Percentiles rank a stretch among this genome's conserved stretches.
Evolutionary conservation across 2,329 filamentous ascomycete species (phyloP).

Genomic region (Capronia epimyces): DNA sequence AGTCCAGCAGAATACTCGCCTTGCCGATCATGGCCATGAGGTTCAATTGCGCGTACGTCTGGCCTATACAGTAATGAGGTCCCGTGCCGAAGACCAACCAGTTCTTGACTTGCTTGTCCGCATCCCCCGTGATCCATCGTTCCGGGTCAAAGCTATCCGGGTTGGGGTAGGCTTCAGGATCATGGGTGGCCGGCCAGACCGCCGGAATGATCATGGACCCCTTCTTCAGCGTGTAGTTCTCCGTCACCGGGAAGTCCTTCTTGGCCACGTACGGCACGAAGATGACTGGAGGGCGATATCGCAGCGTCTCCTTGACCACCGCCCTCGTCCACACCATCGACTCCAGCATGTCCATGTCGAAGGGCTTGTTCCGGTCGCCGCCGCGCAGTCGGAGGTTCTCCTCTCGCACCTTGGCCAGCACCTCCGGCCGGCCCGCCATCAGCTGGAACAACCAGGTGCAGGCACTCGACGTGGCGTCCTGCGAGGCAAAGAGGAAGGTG

Average conservation of each 20-base stretch:
- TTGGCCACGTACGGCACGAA: slow-evolving; percentile 96
- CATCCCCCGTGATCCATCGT: slow-evolving; percentile 82
- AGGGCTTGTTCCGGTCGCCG: slow-evolving; percentile 63
- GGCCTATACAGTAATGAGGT: slow-evolving; percentile 92
- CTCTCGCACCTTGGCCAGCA: slow-evolving; percentile 81
- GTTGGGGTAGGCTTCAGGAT: slow-evolving; percentile 85
- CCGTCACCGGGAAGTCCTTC: slow-evolving; percentile 88
- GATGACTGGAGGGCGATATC: slow-evolving; percentile 91
- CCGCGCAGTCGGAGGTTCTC: slow-evolving; percentile 76
- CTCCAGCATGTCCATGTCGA: slow-evolving; percentile 83
- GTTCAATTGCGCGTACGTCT: slow-evolving; percentile 85
- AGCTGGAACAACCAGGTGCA: slow-evolving; percentile 94
- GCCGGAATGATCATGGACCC: slow-evolving; percentile 92
- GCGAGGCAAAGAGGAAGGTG: slow-evolving; percentile 94
- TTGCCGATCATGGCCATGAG: slow-evolving; percentile 86
- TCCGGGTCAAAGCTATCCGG: slow-evolving; percentile 87
- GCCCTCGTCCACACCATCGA: slow-evolving; percentile 84
- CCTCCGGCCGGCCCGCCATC: slow-evolving; percentile 86
- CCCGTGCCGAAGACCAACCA: slow-evolving; percentile 94
- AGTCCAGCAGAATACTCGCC: slow-evolving; percentile 79
- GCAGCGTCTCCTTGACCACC: slow-evolving; percentile 82
- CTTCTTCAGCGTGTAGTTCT: slow-evolving; percentile 86
- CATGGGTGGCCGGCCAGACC: slow-evolving; percentile 82
- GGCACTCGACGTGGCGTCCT: slow-evolving; percentile 92
- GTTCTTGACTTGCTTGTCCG: slow-evolving; percentile 90